Base-by-base conservation (phyloP, 106 monocot species). In the Dendrobium catenatum region DNA sequence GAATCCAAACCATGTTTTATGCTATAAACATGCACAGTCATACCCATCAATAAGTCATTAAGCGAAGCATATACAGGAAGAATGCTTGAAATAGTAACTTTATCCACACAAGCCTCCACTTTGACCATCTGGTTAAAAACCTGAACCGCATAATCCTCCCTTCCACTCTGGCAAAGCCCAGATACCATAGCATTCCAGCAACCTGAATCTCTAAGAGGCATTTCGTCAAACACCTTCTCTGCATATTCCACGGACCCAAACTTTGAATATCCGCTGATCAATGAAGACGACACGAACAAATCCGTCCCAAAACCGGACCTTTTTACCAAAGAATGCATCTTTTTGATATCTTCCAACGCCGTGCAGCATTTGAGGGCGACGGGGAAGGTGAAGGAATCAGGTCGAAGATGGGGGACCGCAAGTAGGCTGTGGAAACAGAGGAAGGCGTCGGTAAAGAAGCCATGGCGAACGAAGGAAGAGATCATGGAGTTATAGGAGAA, bases 181-280 rank as follows among this genome's bases (percentile, higher is more conserved):
- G 89, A 88, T 24, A 94, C 46, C 80, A 94, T 83, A 8, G 94
- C 89, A 40, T 94, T 94, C 91, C 94, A 91, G 18, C 85, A 78
- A 5, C 85, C 91, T 15, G 79, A 82, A 82, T 94, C 94, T 70
- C 85, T 87, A 10, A 37, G 68, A 5, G 81, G 80, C 74, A 88
- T 88, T 87, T 83, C 88, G 9, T 92, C 90, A 54, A 94, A 94
- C 88, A 87, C 9, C 29, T n/a, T 54, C 1, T 81, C 75, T 1
- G 94, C 91, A 54, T 78, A 13, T 29, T 77, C 76, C 37, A 88
- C 73, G 4, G 58, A 19, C 33, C 90, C 92, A 19, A 80, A 5
- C 78, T 82, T 94, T 47, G 37, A 82, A 80, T 42, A 90, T 24
- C 18, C 79, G 83, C 49, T 92, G 87, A 55, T 78, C 26, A 4